Evolutionary conservation across 169 alveolate genomes (phyloP), one percentile per base, ranked within the genome.

Genomic region (Cryptosporidium parvum): DNA sequence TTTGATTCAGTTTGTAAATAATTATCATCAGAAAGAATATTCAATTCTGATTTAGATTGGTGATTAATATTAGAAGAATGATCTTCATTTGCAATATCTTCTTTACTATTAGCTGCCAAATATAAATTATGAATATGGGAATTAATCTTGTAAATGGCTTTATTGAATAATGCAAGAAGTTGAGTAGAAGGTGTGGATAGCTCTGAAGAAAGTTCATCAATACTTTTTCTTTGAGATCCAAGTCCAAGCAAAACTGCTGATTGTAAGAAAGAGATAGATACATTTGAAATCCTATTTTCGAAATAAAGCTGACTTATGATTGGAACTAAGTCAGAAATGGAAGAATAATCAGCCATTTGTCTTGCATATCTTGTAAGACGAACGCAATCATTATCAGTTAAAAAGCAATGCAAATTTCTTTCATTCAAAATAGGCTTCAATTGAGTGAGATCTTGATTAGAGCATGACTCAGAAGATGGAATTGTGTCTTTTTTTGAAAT

Each of bases 341-440:
- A 80, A 3, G 89, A 42, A 26, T 59, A 80, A 65, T 80, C 89
- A 23, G 89, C 61, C 62, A 80, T 45, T 59, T 80, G 89, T 80
- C 65, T 80, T 18, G 89, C 89, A 51, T 80, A 80, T 33, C 89
- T 75, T 44, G 75, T 9, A n/a, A 80, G 75, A 80, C 89, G 89
- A 33, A 26, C n/a, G 31, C 89, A 80, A 33, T 80, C 89, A 80
- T 80, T 37, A n/a, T 80, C 69, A 37, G 75, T 80, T 29, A 80
- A 65, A 42, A 65, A 80, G 48, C 37, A 42, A 26, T 80, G 62
- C 7, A 80, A 37, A 18, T 80, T 61, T 21, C 26, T 26, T 80
- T 80, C 65, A 62, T 14, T 67, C 8, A 39, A 42, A n/a, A 39
- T n/a, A 14, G 89, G 89, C 9, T 62, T 61, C 9, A 65, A 4